Base-by-base conservation (phyloP, 2,329 filamentous ascomycete species). In the Colletotrichum spaethianum region DNA sequence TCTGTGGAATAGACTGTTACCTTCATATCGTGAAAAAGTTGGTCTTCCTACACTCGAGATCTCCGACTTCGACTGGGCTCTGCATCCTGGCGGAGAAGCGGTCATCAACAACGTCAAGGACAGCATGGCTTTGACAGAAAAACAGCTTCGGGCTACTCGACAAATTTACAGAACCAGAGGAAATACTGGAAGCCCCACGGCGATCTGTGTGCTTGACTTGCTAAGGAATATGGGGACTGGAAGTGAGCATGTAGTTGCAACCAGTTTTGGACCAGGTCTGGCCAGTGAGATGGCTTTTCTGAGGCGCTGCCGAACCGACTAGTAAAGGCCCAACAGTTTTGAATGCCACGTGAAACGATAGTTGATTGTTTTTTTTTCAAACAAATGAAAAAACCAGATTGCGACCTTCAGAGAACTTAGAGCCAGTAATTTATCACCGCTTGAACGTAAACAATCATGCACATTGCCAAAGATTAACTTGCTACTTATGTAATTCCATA, bases 211-310 rank as follows among this genome's bases (percentile, higher is more conserved):
- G 50, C 59, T 63, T 1, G 66, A 68, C 26, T 31, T 57, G 6
- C 66, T 68, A 11, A 44, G 66, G n/a, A 63, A 48, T 12, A 53
- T 68, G 66, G 59, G 57, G 9, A 3, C 31, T 16, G 66, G 66
- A 26, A 68, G 59, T 26, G 59, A 63, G 2, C 48, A 68, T 7
- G 66, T 68, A 6, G 66, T 68, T 23, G 66, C 59, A 4, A n/a
- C 56, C 14, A 63, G 57, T 33, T 68, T 63, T 18, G 66, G 66
- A 11, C 66, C 66, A n/a, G 66, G 66, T 18, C 28, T 68, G 20
- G 66, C 66, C 38, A 68, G 46, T 40, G 66, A 68, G 23, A 68
- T 68, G 66, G 66, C 66, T 1, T 62, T 68, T 46, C 42, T 63
- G 31, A 63, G 59, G 14, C 59, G 59, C 9, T 57, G 50, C 40